Evolutionary conservation across 495 filamentous ascomycete species (phyloP).

Genomic region (Lasiosphaeria hispida): DNA sequence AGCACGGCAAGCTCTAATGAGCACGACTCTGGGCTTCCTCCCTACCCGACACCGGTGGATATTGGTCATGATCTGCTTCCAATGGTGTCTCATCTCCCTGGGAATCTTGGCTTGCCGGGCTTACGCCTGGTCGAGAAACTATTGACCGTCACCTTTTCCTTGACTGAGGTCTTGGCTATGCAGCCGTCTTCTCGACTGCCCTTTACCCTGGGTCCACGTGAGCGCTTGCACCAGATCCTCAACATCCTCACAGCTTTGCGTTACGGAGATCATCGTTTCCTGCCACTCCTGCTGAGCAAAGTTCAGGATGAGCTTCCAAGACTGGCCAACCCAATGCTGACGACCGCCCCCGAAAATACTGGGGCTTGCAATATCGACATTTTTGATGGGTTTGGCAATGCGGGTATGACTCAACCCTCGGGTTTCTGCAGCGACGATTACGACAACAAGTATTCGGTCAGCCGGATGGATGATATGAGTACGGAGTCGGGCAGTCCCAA

Average conservation of each 20-base stretch:
- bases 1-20: constrained; percentile 43
- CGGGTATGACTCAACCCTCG: constrained; percentile 46
- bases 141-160: constrained; percentile 68
- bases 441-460: constrained; percentile 36
- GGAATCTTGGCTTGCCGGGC: constrained; percentile 60
- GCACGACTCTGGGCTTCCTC: constrained; percentile 59
- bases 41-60: constrained; percentile 68
- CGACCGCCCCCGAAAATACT: constrained; percentile 48
- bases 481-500: constrained; percentile 38
- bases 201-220: constrained; percentile 64
- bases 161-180: constrained; percentile 70
- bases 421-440: constrained; percentile 32
- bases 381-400: constrained; percentile 56
- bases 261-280: constrained; percentile 66
- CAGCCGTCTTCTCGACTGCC: constrained; percentile 56
- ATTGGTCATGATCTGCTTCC: constrained; percentile 65
- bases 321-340: constrained; percentile 55
- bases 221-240: constrained; percentile 69
- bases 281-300: constrained; percentile 68
- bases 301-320: constrained; percentile 64
- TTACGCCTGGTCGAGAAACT: constrained; percentile 75
- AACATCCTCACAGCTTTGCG: constrained; percentile 65
- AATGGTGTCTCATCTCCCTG: constrained; percentile 65
- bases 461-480: constrained; percentile 42
- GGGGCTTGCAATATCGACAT: constrained; percentile 47